phyloP scores from a whole-genome alignment of 352 stramenopile species.

The Pythium phragmitis region DNA sequence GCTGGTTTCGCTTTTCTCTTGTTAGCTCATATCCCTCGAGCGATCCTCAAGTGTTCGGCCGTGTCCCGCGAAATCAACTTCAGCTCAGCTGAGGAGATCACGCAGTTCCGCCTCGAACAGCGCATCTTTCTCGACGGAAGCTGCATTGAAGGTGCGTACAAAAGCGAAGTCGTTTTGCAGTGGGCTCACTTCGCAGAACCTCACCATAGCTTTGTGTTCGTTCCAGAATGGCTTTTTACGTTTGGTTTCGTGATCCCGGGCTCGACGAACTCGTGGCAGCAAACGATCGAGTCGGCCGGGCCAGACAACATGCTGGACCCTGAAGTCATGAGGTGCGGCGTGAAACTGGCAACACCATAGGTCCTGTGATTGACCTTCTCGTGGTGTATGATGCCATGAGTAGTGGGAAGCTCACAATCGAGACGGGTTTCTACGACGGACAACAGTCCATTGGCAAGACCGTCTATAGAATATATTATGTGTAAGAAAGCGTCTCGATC shows the following conservation, averaged over 20 bases:
- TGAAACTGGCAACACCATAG: background rate
- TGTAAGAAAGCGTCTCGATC: slow-evolving; percentile 34
- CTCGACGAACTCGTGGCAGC: slow-evolving; percentile 95
- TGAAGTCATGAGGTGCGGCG: slow-evolving; percentile 67
- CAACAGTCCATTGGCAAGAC: slow-evolving; percentile 87
- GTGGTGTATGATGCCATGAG: background rate
- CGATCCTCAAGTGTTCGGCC: slow-evolving; percentile 88
- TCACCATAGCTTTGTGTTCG: background rate
- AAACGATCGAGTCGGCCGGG: slow-evolving; percentile 91
- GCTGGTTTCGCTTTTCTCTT: background rate
- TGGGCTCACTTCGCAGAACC: slow-evolving; percentile 1
- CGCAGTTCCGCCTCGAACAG: slow-evolving; percentile 92
- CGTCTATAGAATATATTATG: slow-evolving; percentile 93
- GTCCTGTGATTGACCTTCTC: background rate
- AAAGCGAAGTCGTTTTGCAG: background rate
- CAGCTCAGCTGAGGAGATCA: slow-evolving; percentile 86
- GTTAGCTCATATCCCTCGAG: slow-evolving; percentile 65
- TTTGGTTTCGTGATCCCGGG: slow-evolving; percentile 96
- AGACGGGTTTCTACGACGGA: slow-evolving; percentile 95
- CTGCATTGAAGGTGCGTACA: slow-evolving; percentile 83
- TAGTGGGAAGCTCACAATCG: slow-evolving; percentile 92
- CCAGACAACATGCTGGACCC: slow-evolving; percentile 89
- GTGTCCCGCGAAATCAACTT: slow-evolving; percentile 96
- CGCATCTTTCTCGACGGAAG: slow-evolving; percentile 86
- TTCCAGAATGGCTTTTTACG: slow-evolving; percentile 92